Conservation (phyloP, 345 rosid species). For the Viola odorata region DNA sequence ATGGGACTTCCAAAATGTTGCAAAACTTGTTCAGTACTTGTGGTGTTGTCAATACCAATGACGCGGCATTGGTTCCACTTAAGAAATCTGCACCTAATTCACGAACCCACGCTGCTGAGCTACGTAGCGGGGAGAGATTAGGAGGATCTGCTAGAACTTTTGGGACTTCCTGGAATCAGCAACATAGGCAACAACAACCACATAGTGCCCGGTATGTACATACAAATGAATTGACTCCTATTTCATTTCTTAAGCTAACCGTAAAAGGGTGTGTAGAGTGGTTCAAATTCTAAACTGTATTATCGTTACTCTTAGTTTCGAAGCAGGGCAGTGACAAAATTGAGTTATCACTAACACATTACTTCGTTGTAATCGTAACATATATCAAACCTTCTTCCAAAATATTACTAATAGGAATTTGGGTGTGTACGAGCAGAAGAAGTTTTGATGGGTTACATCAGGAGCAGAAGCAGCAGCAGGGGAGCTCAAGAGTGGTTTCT, state of each 20-base stretch:
- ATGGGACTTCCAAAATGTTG: constrained; percentile 37
- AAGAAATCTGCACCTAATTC: constrained; percentile 10
- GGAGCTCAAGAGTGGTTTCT: constrained; percentile 20
- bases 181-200: constrained; percentile 7
- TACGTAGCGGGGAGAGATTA: constrained; percentile 8
- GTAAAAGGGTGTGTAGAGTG: too few relatives aligned
- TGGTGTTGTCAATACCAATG: constrained; percentile 44
- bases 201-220: not conserved
- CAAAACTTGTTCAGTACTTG: constrained; percentile 42
- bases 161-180: constrained; percentile 38
- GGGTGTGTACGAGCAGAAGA: constrained; percentile 18
- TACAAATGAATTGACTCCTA: not conserved
- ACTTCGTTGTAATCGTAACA: too few relatives aligned
- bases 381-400: too few relatives aligned
- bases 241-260: too few relatives aligned
- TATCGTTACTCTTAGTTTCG: too few relatives aligned
- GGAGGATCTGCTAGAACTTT: constrained; percentile 20
- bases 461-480: constrained; percentile 22
- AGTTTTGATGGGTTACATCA: constrained; percentile 37
- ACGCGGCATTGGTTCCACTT: constrained; percentile 36
- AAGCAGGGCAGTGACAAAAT: too few relatives aligned
- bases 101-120: not conserved
- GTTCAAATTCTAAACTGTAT: too few relatives aligned
- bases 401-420: not conserved
- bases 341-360: too few relatives aligned